These are phyloP conservation scores for Solanum virginianum DNA, from an alignment of 257 asterid species.

Conservation along the genomic window DNA sequence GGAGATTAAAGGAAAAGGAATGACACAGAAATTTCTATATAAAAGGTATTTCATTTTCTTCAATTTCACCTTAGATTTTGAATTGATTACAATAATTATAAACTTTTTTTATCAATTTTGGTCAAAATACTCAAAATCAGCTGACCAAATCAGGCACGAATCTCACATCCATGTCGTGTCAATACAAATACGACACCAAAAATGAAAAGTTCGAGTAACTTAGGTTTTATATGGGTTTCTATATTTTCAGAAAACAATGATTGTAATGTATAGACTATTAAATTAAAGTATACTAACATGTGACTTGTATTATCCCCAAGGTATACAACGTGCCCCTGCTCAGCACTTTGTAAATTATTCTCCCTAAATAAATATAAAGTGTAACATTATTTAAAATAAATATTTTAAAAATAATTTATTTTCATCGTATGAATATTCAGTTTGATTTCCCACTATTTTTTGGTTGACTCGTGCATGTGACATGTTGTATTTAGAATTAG, in stretches of 20 bases:
- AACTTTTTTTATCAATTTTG: no score
- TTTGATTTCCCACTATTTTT: background rate
- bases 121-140: no score
- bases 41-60: no score
- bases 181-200: no score
- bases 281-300: background rate
- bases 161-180: no score
- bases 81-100: no score
- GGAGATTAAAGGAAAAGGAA: no score
- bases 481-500: background rate
- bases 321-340: background rate
- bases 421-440: background rate
- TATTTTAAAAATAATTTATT: background rate
- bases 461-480: background rate
- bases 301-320: background rate
- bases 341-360: background rate
- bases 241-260: background rate
- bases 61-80: no score
- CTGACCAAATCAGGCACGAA: no score
- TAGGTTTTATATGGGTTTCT: background rate
- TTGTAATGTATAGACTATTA: background rate
- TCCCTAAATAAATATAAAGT: background rate
- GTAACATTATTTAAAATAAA: background rate
- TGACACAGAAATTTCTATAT: no score
- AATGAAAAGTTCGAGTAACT: no score